These are phyloP conservation scores for Chamaecrista fasciculata DNA, from an alignment of 306 rosid genomes.

Conservation along the genomic window DNA sequence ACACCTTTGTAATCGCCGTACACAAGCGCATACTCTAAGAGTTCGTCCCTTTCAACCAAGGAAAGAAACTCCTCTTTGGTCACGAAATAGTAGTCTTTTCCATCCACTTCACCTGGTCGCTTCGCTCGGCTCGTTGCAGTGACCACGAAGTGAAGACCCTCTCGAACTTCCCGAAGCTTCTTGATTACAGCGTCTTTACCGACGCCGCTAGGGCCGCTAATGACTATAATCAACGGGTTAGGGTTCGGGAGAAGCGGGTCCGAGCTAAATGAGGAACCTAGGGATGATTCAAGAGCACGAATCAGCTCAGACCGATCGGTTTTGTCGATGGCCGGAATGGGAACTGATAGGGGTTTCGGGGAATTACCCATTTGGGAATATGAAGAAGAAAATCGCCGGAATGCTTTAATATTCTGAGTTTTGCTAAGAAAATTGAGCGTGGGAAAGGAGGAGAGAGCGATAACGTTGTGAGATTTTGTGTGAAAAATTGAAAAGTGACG, in stretches of 20 bases:
- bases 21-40: conserved; percentile 80
- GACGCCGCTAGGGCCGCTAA: conserved; percentile 93
- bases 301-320: conserved; percentile 64
- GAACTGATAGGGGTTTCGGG: conserved; percentile 29
- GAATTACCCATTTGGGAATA: conserved; percentile 52
- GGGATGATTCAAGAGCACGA: conserved; percentile 73
- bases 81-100: conserved; percentile 69
- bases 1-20: conserved; percentile 94
- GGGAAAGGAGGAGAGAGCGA: conserved; percentile 16
- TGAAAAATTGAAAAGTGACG: conserved; percentile 20
- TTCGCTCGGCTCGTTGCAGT: conserved; percentile 73
- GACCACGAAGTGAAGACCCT: conserved; percentile 69
- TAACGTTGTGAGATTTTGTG: not conserved
- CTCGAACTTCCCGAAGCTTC: conserved; percentile 52
- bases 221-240: conserved; percentile 64
- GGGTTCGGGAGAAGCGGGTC: conserved; percentile 58
- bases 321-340: conserved; percentile 47
- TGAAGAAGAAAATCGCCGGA: conserved; percentile 13
- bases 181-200: conserved; percentile 84
- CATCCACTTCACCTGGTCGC: conserved; percentile 67
- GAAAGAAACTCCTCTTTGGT: conserved; percentile 64
- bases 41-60: conserved; percentile 64
- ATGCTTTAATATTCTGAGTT: conserved; percentile 6
- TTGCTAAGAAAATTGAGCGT: conserved; percentile 6
- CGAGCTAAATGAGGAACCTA: conserved; percentile 62